Percentiles rank a stretch among this genome's conserved stretches.
Conservation (phyloP, 805 yeast genomes). For the Jamesozyma piceae region DNA sequence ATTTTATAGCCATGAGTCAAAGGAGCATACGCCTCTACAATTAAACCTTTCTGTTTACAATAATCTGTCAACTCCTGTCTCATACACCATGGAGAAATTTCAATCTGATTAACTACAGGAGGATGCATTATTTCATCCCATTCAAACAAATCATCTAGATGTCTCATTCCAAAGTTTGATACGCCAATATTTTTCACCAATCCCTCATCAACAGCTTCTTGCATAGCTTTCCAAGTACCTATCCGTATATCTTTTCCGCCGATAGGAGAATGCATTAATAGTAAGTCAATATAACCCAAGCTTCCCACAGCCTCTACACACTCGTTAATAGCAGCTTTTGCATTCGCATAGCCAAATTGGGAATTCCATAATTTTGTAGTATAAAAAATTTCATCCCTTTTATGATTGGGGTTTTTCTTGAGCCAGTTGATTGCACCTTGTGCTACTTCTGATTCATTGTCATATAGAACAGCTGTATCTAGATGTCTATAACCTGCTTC, state of each 20-base stretch:
- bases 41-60: constrained; percentile 46
- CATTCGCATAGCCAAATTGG: constrained; percentile 48
- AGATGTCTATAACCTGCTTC: constrained; percentile 62
- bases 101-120: constrained; percentile 77
- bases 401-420: constrained; percentile 35
- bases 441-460: constrained; percentile 53
- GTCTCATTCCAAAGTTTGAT: constrained; percentile 58
- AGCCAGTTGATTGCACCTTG: constrained; percentile 49
- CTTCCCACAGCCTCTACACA: constrained; percentile 44
- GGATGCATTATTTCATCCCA: constrained; percentile 46
- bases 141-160: constrained; percentile 48
- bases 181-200: constrained; percentile 63
- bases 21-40: constrained; percentile 74
- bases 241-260: constrained; percentile 40
- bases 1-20: constrained; percentile 54
- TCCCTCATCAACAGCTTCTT: constrained; percentile 56
- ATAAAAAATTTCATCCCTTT: constrained; percentile 43
- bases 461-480: constrained; percentile 63
- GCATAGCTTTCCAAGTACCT: constrained; percentile 64
- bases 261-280: constrained; percentile 58
- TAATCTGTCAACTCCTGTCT: constrained; percentile 52
- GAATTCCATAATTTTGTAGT: constrained; percentile 70
- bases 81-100: constrained; percentile 77
- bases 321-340: constrained; percentile 48
- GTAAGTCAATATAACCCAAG: constrained; percentile 61